Base-by-base conservation (phyloP, 345 rosid genomes). In the Pistacia integerrima region DNA sequence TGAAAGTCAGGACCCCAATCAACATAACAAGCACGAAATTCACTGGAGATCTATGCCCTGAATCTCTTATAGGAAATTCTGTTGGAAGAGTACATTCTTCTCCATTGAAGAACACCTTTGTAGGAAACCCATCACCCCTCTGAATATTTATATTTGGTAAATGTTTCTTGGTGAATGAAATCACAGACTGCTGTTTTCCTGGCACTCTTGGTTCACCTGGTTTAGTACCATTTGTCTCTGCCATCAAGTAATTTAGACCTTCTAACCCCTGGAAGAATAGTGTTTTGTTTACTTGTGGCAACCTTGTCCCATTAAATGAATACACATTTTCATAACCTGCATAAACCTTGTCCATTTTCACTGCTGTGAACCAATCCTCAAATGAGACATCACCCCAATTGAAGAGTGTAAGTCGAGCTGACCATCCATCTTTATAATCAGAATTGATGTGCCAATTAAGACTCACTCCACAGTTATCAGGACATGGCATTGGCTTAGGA, bases 401-500 rank as follows among this genome's bases (percentile, higher is more conserved):
- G 77, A 97, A 97, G 69, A 94, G 77, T 0, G 98, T 94, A 77
- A 92, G 35, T 46, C 97, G 80, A 30, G 98, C 97, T 0, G 98
- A 85, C 98, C 97, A 97, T 22, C 98, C 97, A 12, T 76, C 72
- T 73, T 25, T 79, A 77, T 87, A 89, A 76, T 97, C 97, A 1
- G 97, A 77, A 69, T 84, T 89, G 2, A 97, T 8, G 75, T 94
- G 97, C 98, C 99, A 97, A 66, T 94, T 94, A 70, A 97, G 83
- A 73, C 97, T 97, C 25, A 94, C 98, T 4, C 94, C 95, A n/a
- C 98, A 97, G 64, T 97, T 94, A 74, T 94, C 97, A 0, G 98
- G 94, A 62, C 99, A 97, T 1, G 98, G 99, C 63, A 89, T 72
- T 11, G 85, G 87, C 56, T 81, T 81, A 0, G 94, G 95, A n/a